Base-by-base conservation (phyloP, 1,284 basidiomycete species). In the Cystobasidium sp. region DNA sequence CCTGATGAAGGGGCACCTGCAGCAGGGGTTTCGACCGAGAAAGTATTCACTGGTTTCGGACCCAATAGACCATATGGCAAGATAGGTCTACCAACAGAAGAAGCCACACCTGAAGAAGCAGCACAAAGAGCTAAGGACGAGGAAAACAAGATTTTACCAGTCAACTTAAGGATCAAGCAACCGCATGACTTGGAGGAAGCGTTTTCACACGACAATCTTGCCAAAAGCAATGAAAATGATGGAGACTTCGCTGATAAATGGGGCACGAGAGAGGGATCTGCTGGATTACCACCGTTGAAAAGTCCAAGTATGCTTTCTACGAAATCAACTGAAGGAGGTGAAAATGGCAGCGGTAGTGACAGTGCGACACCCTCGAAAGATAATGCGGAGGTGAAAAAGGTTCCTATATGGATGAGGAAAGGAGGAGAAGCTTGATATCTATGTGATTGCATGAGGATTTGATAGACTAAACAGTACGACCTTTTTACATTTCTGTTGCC, bases 381-480 rank as follows among this genome's bases (percentile, higher is more conserved):
- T 20, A 68, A 22, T 22, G 68, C 43, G 20, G n/a, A 18, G 7
- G 56, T 22, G n/a, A 63, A 71, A 41, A 71, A 64, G 37, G 69
- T 71, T 6, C 69, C 69, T 22, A 71, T 71, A 24, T 71, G 69
- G 69, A 53, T 71, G 69, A 62, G 69, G 31, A 71, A 71, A 41
- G 69, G 69, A 18, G 69, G 69, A 41, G 59, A 53, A 43, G 56
- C 56, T 59, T 59, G 56, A 59, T 41, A 6, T 6, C 14, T 12
- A 6, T 18, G 9, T n/a, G 3, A 4, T 7, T 24, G 9, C 16
- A 3, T 31, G 53, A 12, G 2, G 16, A 31, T 22, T 22, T 22
- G 24, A 31, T 31, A 31, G 31, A 31, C 5, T 31, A 5, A 31
- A 31, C 1, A 31, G 31, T 31, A 31, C 31, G 31, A 31, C 31